Evolutionary conservation across 179 eudicot species (phyloP).

Genomic region (Beta corolliflora): DNA sequence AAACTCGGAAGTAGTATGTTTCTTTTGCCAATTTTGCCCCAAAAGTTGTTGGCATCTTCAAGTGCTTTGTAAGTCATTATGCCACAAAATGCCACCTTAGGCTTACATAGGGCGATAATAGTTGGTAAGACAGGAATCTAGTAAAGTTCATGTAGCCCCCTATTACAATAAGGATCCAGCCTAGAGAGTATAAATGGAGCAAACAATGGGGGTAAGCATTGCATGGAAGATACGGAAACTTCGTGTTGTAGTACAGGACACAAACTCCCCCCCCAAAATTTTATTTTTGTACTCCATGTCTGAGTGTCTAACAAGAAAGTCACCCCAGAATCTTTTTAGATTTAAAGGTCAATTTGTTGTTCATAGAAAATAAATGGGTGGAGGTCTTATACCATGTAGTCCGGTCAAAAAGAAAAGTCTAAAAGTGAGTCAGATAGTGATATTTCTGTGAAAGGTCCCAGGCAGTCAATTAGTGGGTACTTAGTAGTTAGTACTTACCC

Average conservation of each 20-base stretch:
- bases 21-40: not conserved
- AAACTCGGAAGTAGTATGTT: not conserved
- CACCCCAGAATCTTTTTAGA: slow-evolving; percentile 9
- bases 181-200: slow-evolving; percentile 17
- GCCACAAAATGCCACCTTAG: slow-evolving; percentile 3
- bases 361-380: slow-evolving; percentile 16
- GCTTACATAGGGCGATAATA: not conserved
- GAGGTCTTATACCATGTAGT: slow-evolving; percentile 19
- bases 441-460: slow-evolving; percentile 14
- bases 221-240: slow-evolving; percentile 31
- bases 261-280: slow-evolving; percentile 3
- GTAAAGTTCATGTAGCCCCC: slow-evolving; percentile 9
- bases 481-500: slow-evolving; percentile 12
- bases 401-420: slow-evolving; percentile 16
- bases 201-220: slow-evolving; percentile 20
- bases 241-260: slow-evolving; percentile 40
- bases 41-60: not conserved
- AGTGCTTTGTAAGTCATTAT: not conserved
- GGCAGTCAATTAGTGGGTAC: slow-evolving; percentile 24
- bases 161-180: slow-evolving; percentile 12
- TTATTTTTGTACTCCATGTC: not conserved
- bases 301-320: slow-evolving; percentile 1
- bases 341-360: slow-evolving; percentile 10
- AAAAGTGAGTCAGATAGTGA: slow-evolving; percentile 6
- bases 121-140: slow-evolving; percentile 3